Evolutionary conservation across 2,329 filamentous ascomycete genomes (phyloP).

Genomic region (Microdochium trichocladiopsis): DNA sequence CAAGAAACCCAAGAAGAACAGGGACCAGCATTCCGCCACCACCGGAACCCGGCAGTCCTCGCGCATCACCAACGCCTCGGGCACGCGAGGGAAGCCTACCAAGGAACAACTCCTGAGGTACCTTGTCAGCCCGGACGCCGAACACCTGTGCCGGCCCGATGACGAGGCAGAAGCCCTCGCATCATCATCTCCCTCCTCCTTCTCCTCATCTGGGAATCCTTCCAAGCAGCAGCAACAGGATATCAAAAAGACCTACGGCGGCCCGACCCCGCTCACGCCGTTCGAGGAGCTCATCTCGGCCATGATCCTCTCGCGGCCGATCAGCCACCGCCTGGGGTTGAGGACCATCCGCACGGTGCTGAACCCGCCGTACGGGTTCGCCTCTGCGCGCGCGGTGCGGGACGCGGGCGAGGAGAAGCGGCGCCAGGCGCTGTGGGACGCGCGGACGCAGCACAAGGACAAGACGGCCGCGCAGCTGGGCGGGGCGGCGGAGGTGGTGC

Average conservation of each 20-base stretch:
- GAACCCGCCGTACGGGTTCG: conserved; percentile 28
- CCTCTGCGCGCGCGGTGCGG: conserved; percentile 10
- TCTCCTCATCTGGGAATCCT: neutral
- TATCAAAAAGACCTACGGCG: neutral
- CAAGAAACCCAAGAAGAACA: neutral
- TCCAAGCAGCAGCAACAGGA: neutral
- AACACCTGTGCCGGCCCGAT: neutral
- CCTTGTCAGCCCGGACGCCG: neutral
- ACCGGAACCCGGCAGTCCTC: neutral
- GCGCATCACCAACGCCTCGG: neutral
- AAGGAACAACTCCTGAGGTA: neutral
- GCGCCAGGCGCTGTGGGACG: conserved; percentile 29
- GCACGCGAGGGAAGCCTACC: neutral
- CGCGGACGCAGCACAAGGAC: conserved; percentile 34
- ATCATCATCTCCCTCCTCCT: neutral
- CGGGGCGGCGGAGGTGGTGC: neutral
- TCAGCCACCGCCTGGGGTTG: conserved; percentile 33
- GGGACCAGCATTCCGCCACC: too few relatives aligned
- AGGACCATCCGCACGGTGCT: conserved; percentile 33
- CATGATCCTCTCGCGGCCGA: conserved; percentile 33
- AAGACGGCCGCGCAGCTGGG: conserved; percentile 34
- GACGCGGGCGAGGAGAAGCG: conserved; percentile 27
- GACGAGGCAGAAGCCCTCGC: neutral
- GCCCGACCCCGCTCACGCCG: conserved; percentile 17
- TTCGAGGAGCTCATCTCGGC: conserved; percentile 37